These are phyloP conservation scores for Wallemia mellicola DNA, from an alignment of 1,284 basidiomycete genomes.

Conservation along the genomic window DNA sequence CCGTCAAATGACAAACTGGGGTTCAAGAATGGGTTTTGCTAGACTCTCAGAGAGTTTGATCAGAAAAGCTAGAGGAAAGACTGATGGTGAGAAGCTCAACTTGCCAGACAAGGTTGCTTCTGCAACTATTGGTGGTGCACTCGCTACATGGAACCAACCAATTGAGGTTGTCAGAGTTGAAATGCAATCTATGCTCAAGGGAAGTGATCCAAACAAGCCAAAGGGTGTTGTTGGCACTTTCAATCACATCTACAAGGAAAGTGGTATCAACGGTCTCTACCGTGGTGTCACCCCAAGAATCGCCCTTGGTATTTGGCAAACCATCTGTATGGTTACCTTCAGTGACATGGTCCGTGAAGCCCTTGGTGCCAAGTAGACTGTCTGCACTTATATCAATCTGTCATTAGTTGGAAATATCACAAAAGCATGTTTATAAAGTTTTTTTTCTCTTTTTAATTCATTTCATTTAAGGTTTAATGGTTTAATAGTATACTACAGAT, in stretches of 20 bases:
- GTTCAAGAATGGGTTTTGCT: slow-evolving; percentile 89
- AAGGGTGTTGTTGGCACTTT: slow-evolving; percentile 75
- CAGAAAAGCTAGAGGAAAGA: slow-evolving; percentile 41
- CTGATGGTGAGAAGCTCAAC: slow-evolving; percentile 39
- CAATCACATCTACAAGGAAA: slow-evolving; percentile 76
- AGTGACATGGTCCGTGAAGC: slow-evolving; percentile 2
- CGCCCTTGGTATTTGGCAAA: slow-evolving; percentile 85
- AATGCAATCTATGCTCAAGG: slow-evolving; percentile 97
- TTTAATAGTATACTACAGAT: too few relatives aligned
- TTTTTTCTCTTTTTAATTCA: background rate
- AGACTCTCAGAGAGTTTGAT: slow-evolving; percentile 65
- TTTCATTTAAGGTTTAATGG: background rate
- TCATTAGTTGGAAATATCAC: background rate
- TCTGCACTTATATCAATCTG: background rate
- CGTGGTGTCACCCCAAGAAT: slow-evolving; percentile 91
- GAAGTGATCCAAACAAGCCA: slow-evolving; percentile 30
- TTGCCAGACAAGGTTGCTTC: slow-evolving; percentile 64
- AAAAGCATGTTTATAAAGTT: slow-evolving; percentile 1
- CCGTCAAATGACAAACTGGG: slow-evolving; percentile 97
- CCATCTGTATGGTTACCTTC: slow-evolving; percentile 16
- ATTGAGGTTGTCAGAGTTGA: slow-evolving; percentile 90
- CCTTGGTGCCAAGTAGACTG: background rate
- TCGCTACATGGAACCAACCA: slow-evolving; percentile 98
- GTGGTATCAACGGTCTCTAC: slow-evolving; percentile 88
- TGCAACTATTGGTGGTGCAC: slow-evolving; percentile 69